Base-by-base conservation (phyloP, 768 basidiomycete species). In the Leccinellum luteum region DNA sequence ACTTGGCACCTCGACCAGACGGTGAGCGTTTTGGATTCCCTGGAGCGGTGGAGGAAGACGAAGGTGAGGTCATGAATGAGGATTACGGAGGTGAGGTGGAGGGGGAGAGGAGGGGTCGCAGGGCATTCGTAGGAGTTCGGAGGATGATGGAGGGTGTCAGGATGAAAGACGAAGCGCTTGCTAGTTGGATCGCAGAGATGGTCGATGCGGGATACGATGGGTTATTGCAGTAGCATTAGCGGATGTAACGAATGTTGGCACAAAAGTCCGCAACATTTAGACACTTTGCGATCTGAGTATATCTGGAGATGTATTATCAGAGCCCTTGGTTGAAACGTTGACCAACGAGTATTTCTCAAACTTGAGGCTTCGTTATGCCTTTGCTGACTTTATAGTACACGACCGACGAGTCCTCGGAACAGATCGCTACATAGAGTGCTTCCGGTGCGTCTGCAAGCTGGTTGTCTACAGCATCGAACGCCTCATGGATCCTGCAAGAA, bases 1-100 rank as follows among this genome's bases (percentile, higher is more conserved):
- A 90, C 61, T 69, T 76, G 2, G 81, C 81, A 5, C 89, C 90
- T 31, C 80, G 89, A 27, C 85, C 79, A 3, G 88, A 91, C 66
- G 87, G 82, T 21, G 92, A 95, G 57, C 89, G 91, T 61, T 96
- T 94, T 71, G 94, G 94, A 0, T 92, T 96, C 70, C 94, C 94
- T 6, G 92, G 89, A 0, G 54, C 91, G 21, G 76, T 91, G 35
- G 89, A 92, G 59, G 90, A 89, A 21, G 79, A 81, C n/a, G 88
- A 85, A n/a, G 90, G 87, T 17, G 79, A 81, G 54, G 82, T 84
- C n/a, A 56, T 67, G 19, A 55, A 45, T 12, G 70, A 72, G 31
- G 63, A 68, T 44, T 72, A 72, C 48, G 62, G 62, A 13, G 76
- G 73, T 32, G 88, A 87, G 58, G 74, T 69, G 52, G 89, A 92